phyloP scores from a whole-genome alignment of 75 land plant species.

The Cunninghamia lanceolata region DNA sequence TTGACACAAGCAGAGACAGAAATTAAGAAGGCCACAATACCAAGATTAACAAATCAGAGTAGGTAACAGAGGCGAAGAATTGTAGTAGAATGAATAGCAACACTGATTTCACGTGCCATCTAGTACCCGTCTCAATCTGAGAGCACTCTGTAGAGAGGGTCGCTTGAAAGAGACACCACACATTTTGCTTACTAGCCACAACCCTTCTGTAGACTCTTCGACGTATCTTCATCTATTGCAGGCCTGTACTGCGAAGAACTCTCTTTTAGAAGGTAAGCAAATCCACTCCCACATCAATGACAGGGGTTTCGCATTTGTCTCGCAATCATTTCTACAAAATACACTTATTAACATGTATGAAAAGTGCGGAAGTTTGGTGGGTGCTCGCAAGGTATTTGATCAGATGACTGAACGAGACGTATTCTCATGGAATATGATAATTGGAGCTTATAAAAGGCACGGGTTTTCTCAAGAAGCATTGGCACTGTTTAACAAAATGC shows the following conservation, averaged over 20 bases:
- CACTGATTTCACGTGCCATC: neutral
- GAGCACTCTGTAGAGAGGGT: neutral
- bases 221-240: neutral
- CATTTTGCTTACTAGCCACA: neutral
- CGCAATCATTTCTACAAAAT: slow-evolving; percentile 38
- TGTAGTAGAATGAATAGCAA: neutral
- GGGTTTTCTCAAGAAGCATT: slow-evolving; percentile 31
- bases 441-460: slow-evolving; percentile 40
- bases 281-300: neutral
- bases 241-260: neutral
- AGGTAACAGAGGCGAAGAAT: neutral
- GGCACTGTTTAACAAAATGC: slow-evolving; percentile 34
- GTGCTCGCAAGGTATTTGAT: slow-evolving; percentile 33
- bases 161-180: neutral
- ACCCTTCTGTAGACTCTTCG: neutral
- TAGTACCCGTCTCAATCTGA: neutral
- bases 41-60: neutral
- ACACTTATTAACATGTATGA: slow-evolving; percentile 38
- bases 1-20: neutral
- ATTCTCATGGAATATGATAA: slow-evolving; percentile 57
- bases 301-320: neutral
- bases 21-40: neutral
- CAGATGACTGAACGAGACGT: slow-evolving; percentile 47
- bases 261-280: neutral
- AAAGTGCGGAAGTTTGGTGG: slow-evolving; percentile 15